A percentile compares a stretch with the other conserved stretches of the same genome.
These are phyloP conservation scores for Paecilomyces sp. DNA, from an alignment of 2,329 filamentous ascomycete genomes.

Conservation along the genomic window DNA sequence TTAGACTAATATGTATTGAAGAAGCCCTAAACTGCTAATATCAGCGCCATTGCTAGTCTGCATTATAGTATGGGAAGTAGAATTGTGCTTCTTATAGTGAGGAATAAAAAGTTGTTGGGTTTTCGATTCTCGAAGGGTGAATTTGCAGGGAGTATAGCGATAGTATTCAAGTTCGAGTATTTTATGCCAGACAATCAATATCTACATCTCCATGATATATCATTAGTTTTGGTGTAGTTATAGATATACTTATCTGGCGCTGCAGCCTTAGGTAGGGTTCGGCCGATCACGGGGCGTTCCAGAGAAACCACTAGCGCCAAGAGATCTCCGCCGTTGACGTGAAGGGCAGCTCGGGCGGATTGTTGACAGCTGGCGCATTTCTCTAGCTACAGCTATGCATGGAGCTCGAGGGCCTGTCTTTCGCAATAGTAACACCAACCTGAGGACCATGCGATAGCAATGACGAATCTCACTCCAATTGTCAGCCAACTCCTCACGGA, in stretches of 20 bases:
- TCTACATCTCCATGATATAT: no score
- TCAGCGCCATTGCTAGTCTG: no score
- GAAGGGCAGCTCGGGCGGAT: background rate
- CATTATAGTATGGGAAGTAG: background rate
- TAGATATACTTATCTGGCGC: background rate
- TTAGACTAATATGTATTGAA: no score
- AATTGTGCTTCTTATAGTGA: background rate
- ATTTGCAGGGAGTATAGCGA: background rate
- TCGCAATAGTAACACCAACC: background rate
- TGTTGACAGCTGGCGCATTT: background rate
- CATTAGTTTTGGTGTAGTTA: no score
- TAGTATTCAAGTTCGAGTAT: no score
- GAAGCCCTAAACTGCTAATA: no score
- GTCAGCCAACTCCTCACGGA: slow-evolving; percentile 27
- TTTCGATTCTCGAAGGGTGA: background rate
- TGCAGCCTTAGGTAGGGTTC: background rate
- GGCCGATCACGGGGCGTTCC: slow-evolving; percentile 1
- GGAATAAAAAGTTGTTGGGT: background rate
- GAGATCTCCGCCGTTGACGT: slow-evolving; percentile 5
- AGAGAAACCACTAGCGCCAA: background rate
- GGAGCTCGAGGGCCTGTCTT: background rate
- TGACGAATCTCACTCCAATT: slow-evolving; percentile 36
- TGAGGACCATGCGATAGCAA: slow-evolving; percentile 9
- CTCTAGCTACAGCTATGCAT: background rate
- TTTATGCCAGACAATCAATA: no score